A percentile compares a stretch with the other conserved stretches of the same genome.
These are phyloP conservation scores for Coemansia sp. DNA, from an alignment of 192 early-diverging fungal genomes.

Conservation along the genomic window DNA sequence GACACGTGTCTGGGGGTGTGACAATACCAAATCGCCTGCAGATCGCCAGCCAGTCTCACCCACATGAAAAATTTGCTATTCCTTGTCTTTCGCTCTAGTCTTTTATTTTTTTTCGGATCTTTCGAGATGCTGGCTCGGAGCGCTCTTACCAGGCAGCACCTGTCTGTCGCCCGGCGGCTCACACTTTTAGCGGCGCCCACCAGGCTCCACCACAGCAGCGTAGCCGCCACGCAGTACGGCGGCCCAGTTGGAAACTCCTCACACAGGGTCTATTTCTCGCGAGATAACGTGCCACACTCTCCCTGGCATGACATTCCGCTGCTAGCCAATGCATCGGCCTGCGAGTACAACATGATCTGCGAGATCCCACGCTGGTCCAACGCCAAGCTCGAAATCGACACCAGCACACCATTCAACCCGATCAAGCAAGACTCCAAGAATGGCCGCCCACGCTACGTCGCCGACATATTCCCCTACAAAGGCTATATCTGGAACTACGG, in stretches of 20 bases:
- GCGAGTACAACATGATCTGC: constrained; percentile 94
- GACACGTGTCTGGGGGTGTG: background rate
- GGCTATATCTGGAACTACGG: constrained; percentile 99
- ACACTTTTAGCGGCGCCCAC: background rate
- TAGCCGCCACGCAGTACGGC: constrained; percentile 10
- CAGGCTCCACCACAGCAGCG: constrained; percentile 3
- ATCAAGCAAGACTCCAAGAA: constrained; percentile 99
- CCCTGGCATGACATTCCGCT: constrained; percentile 99
- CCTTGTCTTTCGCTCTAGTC: background rate
- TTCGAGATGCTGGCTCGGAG: background rate
- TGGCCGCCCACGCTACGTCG: constrained; percentile 95
- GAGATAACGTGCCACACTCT: constrained; percentile 74
- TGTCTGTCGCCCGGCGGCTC: background rate
- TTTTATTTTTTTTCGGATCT: background rate
- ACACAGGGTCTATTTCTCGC: constrained; percentile 52
- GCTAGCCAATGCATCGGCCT: constrained; percentile 67
- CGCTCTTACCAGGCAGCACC: background rate
- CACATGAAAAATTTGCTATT: background rate
- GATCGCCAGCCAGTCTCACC: too few relatives aligned
- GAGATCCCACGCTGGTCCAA: constrained; percentile 98
- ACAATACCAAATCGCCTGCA: background rate
- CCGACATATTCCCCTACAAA: constrained; percentile 99
- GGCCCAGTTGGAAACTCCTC: constrained; percentile 23
- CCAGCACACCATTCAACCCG: constrained; percentile 94
- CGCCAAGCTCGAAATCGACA: constrained; percentile 93